Conservation (phyloP, 1,284 basidiomycete species). For the Spongispora temasekensis region DNA sequence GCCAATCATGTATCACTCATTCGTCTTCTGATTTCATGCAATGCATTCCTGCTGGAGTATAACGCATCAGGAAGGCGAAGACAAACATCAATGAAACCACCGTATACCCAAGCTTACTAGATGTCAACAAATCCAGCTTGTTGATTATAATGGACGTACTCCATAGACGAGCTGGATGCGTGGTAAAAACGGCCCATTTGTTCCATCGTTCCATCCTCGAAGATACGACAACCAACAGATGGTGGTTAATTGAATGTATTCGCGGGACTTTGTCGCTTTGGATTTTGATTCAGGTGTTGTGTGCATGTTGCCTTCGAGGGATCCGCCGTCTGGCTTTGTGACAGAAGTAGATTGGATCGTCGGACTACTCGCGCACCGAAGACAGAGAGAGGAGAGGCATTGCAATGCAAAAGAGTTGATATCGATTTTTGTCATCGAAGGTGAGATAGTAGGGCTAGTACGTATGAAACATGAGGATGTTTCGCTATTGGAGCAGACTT, state of each 20-base stretch:
- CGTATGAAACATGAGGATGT: not conserved
- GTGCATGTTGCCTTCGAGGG: not conserved
- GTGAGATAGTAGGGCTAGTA: not conserved
- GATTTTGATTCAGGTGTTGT: not conserved
- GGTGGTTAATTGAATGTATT: conserved; percentile 21
- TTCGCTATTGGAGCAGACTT: not conserved
- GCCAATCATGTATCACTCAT: conserved; percentile 28
- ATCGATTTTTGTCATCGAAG: not conserved
- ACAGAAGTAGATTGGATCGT: not conserved
- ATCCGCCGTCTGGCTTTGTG: not conserved
- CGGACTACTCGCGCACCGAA: conserved; percentile 4
- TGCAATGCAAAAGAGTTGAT: not conserved
- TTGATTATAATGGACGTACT: conserved; percentile 8
- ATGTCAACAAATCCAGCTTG: not conserved
- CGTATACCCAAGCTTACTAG: conserved; percentile 18
- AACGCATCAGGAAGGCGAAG: conserved; percentile 28
- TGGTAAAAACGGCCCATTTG: conserved; percentile 29
- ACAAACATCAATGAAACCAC: conserved; percentile 32
- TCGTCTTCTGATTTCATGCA: not conserved
- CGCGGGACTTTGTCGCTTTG: conserved; percentile 14
- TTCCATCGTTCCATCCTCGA: conserved; percentile 27
- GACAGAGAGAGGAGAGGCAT: conserved; percentile 1
- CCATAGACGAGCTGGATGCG: conserved; percentile 28
- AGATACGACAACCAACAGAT: conserved; percentile 25
- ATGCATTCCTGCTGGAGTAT: not conserved